These are phyloP conservation scores for Exutisphaerella laricina DNA, from an alignment of 2,329 filamentous ascomycete species.

Conservation along the genomic window DNA sequence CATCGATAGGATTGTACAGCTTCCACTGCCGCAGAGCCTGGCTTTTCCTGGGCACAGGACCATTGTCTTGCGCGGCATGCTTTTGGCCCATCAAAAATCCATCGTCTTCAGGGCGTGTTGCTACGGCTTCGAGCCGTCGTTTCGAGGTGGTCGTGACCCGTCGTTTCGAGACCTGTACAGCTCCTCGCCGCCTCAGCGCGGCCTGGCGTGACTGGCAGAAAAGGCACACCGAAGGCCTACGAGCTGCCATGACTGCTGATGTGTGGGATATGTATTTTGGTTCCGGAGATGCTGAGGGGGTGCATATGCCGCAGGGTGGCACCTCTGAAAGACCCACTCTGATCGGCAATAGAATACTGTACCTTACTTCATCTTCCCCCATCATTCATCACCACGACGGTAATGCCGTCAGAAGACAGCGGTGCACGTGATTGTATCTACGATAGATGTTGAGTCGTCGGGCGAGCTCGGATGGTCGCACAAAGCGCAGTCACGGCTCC, in stretches of 20 bases:
- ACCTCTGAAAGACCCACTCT: too few species aligned
- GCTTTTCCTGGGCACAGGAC: slow-evolving; percentile 2
- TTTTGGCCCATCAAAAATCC: slow-evolving; percentile 12
- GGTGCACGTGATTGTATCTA: too few species aligned
- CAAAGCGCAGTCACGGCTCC: too few species aligned
- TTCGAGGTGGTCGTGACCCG: slow-evolving; percentile 14
- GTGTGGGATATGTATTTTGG: too few species aligned
- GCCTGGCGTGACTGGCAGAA: slow-evolving; percentile 21
- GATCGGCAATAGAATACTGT: too few species aligned
- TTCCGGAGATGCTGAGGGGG: too few species aligned
- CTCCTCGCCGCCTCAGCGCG: slow-evolving; percentile 4
- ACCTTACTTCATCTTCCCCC: too few species aligned
- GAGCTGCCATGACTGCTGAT: slow-evolving; percentile 19
- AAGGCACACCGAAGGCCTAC: slow-evolving; percentile 21
- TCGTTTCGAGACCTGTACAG: slow-evolving; percentile 4
- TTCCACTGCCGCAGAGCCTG: slow-evolving; percentile 7
- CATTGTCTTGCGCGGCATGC: background rate
- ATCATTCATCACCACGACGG: too few species aligned
- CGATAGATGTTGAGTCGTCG: too few species aligned
- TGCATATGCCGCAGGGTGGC: too few species aligned
- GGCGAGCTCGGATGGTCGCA: too few species aligned
- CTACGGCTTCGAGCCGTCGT: slow-evolving; percentile 14
- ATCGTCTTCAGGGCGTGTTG: slow-evolving; percentile 15
- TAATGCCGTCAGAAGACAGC: too few species aligned
- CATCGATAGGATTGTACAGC: slow-evolving; percentile 6